phyloP scores from a whole-genome alignment of 106 monocot species.

The Acorus calamus region DNA sequence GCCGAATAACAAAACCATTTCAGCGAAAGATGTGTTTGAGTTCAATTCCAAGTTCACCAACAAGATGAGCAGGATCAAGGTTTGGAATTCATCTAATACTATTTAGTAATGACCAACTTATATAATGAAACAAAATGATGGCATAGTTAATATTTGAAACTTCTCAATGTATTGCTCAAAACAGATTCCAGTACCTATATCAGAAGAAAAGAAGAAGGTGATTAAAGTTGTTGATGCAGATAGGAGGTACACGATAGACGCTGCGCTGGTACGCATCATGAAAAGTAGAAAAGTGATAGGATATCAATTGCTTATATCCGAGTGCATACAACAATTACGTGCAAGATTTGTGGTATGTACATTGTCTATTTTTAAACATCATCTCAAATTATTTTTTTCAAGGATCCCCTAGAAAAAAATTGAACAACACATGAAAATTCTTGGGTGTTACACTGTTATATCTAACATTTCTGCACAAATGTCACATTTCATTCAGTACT shows the following conservation, averaged over 20 bases:
- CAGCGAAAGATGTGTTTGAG: constrained; percentile 36
- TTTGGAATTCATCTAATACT: constrained; percentile 1
- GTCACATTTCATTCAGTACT: no score
- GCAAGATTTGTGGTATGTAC: constrained; percentile 36
- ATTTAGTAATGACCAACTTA: no score
- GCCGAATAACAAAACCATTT: constrained; percentile 41
- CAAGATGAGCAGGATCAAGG: constrained; percentile 69
- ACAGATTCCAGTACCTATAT: constrained; percentile 54
- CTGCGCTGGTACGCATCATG: constrained; percentile 60
- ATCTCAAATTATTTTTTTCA: no score
- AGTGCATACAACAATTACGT: constrained; percentile 47
- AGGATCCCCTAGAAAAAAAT: no score
- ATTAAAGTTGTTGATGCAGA: constrained; percentile 65
- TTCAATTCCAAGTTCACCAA: constrained; percentile 70
- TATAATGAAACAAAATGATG: no score
- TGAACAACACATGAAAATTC: no score
- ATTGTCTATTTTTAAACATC: constrained; percentile 21
- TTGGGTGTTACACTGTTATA: no score
- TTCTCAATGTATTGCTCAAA: not conserved
- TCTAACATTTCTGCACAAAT: no score
- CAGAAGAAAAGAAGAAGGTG: constrained; percentile 68
- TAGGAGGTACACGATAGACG: constrained; percentile 59
- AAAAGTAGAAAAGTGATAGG: constrained; percentile 51
- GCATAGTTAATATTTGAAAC: no score
- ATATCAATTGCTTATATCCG: constrained; percentile 47